These are phyloP conservation scores for Cerrena zonata DNA, from an alignment of 1,284 basidiomycete genomes.

Conservation along the genomic window DNA sequence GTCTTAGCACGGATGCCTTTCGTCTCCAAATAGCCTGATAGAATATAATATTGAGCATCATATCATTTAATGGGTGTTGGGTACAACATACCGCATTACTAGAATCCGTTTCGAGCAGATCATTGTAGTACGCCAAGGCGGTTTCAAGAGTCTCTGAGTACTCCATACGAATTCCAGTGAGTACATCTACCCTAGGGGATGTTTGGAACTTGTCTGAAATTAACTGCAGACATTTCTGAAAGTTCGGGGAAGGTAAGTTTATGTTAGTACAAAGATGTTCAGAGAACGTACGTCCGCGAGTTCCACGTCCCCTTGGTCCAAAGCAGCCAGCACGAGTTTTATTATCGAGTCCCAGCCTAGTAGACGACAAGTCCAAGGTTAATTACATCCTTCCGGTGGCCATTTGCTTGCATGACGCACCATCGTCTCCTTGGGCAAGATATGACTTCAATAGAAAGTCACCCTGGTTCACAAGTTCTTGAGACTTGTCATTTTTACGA, in stretches of 20 bases:
- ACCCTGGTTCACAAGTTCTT: constrained; percentile 66
- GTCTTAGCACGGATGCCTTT: constrained; percentile 65
- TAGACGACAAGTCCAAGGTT: too few species aligned
- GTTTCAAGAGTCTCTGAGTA: constrained; percentile 58
- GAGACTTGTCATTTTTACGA: constrained; percentile 64
- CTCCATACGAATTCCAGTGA: constrained; percentile 86
- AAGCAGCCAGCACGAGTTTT: constrained; percentile 80
- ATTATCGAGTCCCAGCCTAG: constrained; percentile 84
- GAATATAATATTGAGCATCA: neutral
- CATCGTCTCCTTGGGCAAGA: constrained; percentile 56
- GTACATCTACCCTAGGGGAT: constrained; percentile 77
- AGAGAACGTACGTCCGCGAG: constrained; percentile 85
- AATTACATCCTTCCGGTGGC: too few species aligned
- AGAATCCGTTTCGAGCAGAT: constrained; percentile 62
- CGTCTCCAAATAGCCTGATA: constrained; percentile 80
- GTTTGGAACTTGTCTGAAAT: constrained; percentile 71
- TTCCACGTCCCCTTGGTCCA: constrained; percentile 75
- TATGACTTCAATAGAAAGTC: constrained; percentile 48
- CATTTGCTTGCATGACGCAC: constrained; percentile 30
- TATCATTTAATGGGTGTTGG: neutral
- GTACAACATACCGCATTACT: constrained; percentile 64
- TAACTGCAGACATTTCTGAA: constrained; percentile 59
- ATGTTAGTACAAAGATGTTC: constrained; percentile 15
- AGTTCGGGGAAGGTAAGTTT: neutral
- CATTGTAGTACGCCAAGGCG: constrained; percentile 66